Evolutionary conservation across 768 basidiomycete genomes (phyloP).

Genomic region (Coprinopsis sp.): DNA sequence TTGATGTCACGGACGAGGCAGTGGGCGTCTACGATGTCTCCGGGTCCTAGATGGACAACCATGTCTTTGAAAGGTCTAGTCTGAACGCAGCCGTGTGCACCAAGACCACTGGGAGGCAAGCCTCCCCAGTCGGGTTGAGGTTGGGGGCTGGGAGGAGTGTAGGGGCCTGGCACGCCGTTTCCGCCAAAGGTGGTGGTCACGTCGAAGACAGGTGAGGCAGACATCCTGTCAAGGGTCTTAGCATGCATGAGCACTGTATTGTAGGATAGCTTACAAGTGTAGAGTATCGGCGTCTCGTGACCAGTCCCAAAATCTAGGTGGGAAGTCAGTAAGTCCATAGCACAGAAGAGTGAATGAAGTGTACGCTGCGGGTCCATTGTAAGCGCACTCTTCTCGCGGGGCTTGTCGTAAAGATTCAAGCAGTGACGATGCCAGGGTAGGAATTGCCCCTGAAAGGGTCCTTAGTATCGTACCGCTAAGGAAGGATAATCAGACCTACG

Average conservation of each 20-base stretch:
- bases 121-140: not conserved
- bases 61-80: not conserved
- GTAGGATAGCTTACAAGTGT: not conserved
- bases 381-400: conserved; percentile 20
- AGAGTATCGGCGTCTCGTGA: not conserved
- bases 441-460: conserved; percentile 19
- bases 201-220: conserved; percentile 1
- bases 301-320: conserved; percentile 1
- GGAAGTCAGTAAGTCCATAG: not conserved
- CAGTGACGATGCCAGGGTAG: conserved; percentile 23
- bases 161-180: conserved; percentile 3
- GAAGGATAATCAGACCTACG: not conserved
- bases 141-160: no score
- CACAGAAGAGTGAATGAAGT: not conserved
- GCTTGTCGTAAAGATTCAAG: conserved; percentile 19
- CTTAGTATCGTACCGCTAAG: not conserved
- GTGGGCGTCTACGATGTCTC: not conserved
- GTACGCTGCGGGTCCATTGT: conserved; percentile 21
- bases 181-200: not conserved
- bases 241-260: not conserved
- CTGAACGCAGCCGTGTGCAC: not conserved
- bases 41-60: not conserved
- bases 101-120: not conserved
- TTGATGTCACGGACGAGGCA: conserved; percentile 4
- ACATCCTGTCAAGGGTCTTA: not conserved